Evolutionary conservation across 2,329 filamentous ascomycete species (phyloP).

Genomic region (Parastagonospora avenae): DNA sequence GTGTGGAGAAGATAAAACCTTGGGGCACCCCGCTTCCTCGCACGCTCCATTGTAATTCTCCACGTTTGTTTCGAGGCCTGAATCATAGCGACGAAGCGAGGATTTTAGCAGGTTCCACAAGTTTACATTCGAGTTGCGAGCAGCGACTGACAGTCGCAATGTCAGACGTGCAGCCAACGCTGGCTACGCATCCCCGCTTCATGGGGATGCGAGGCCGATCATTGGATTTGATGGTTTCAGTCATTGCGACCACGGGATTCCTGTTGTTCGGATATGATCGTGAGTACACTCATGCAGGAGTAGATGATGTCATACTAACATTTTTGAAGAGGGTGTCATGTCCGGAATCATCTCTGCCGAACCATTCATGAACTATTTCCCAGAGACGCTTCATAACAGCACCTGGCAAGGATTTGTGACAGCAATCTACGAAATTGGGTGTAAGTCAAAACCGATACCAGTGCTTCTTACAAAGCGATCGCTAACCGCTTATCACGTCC

Average conservation of each 20-base stretch:
- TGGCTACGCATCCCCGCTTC: slow-evolving; percentile 27
- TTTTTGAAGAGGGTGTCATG: slow-evolving; percentile 41
- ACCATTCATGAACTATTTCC: slow-evolving; percentile 45
- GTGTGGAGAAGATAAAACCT: slow-evolving; percentile 1
- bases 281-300: slow-evolving; percentile 11
- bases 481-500: neutral
- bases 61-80: neutral
- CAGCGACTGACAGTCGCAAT: slow-evolving; percentile 7
- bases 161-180: slow-evolving; percentile 11
- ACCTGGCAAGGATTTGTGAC: slow-evolving; percentile 59
- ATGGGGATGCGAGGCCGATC: slow-evolving; percentile 35
- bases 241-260: slow-evolving; percentile 39
- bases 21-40: neutral
- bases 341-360: slow-evolving; percentile 44
- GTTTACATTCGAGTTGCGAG: neutral
- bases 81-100: neutral
- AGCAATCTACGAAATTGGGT: slow-evolving; percentile 60
- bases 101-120: neutral
- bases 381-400: slow-evolving; percentile 47
- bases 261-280: slow-evolving; percentile 41
- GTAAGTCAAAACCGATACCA: slow-evolving; percentile 9
- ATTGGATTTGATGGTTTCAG: slow-evolving; percentile 33
- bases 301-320: neutral
- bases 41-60: neutral
- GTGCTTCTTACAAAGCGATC: neutral